Evolutionary conservation across 768 basidiomycete genomes (phyloP), one percentile per base, ranked within the genome.

Genomic region (Hortiboletus campestris): DNA sequence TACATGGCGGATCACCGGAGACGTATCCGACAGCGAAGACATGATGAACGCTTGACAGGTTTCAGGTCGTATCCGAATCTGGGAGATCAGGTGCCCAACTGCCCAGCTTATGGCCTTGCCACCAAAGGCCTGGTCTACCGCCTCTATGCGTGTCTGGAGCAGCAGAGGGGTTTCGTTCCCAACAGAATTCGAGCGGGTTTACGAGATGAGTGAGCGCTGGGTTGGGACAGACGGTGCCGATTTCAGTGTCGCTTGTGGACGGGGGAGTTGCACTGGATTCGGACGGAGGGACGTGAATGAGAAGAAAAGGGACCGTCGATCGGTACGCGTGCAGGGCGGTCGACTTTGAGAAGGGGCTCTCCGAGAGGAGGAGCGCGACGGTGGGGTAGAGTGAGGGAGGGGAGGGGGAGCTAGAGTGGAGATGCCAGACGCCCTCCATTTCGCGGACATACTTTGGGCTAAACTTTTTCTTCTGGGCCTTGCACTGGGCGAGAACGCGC

Each of bases 401-500:
- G 31, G 49, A 25, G 32, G 41, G 46, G 13, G 40, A 29, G 45
- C 28, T 55, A 34, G 59, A 19, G 1, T 57, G 62, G 53, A 75
- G 66, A 63, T 83, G 78, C 51, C 88, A 72, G 13, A 94, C 94
- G n/a, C 94, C 94, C 67, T 97, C 94, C 74, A 95, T 78, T 67
- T 97, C 94, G 32, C 94, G 84, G 0, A 97, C 81, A 62, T 86
- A 87, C 25, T 84, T 84, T 3, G 94, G 92, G 4, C 89, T 81
- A 36, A 85, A 70, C 67, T 88, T 89, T 72, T 84, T 86, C 75
- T 84, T 87, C 65, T 94, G 91, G 0, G 92, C 92, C 76, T 97
- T 97, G 76, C 94, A 97, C 65, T 96, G 94, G 0, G 80, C 92
- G 20, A 96, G 69, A 11, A 97, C 80, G 49, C 93, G 86, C 4